phyloP scores from a whole-genome alignment of 139 green algal genomes.

The Picochlorum sp. region DNA sequence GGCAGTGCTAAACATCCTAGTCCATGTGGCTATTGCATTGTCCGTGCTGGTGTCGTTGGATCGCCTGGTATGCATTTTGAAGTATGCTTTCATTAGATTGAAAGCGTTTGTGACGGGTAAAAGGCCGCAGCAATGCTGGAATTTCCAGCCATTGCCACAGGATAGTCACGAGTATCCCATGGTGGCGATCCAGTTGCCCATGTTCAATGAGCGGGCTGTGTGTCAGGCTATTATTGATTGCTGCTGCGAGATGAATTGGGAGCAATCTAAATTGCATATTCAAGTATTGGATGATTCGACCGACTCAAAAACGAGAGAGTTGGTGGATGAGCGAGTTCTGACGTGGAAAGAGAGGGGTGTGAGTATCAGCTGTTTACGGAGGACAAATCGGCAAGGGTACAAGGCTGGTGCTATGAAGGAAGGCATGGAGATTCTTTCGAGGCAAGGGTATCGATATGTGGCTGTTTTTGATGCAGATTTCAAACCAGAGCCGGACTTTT shows the following conservation, averaged over 20 bases:
- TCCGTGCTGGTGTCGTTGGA: conserved; percentile 38
- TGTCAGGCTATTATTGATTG: conserved; percentile 76
- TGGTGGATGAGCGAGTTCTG: conserved; percentile 60
- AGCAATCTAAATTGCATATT: conserved; percentile 48
- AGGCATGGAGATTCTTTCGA: conserved; percentile 46
- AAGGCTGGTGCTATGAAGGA: conserved; percentile 81
- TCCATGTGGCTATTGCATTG: conserved; percentile 31
- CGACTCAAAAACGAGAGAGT: conserved; percentile 47
- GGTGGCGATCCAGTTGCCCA: conserved; percentile 89
- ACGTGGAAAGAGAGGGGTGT: conserved; percentile 62
- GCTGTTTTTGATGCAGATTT: conserved; percentile 89
- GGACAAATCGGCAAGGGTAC: conserved; percentile 70
- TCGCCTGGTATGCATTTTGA: conserved; percentile 37
- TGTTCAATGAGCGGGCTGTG: conserved; percentile 85
- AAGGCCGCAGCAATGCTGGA: conserved; percentile 33
- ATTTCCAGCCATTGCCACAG: conserved; percentile 26
- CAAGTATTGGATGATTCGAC: conserved; percentile 84
- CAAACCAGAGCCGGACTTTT: conserved; percentile 68
- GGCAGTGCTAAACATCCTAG: conserved; percentile 23
- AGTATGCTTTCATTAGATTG: conserved; percentile 19
- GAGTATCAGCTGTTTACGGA: conserved; percentile 46
- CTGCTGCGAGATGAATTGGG: conserved; percentile 69
- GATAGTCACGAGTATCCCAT: conserved; percentile 14
- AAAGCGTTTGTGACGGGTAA: conserved; percentile 24
- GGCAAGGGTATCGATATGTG: conserved; percentile 50